Evolutionary conservation across 331 rosid species (phyloP).

Genomic region (Quercus lobata): DNA sequence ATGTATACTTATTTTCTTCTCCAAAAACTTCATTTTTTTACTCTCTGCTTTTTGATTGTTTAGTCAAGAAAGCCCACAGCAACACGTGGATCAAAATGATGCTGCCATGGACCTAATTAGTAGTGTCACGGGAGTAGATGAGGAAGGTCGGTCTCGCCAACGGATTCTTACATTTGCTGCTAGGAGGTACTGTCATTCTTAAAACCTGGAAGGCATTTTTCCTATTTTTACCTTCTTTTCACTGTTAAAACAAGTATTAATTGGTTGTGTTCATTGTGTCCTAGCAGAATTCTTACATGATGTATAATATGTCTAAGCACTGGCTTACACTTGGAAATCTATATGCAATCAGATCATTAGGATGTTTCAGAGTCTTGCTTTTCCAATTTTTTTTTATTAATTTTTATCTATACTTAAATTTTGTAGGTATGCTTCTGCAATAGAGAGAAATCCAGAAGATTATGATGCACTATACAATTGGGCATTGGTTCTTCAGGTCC

Average conservation of each 20-base stretch:
- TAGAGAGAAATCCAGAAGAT: constrained; percentile 89
- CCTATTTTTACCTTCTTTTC: neutral
- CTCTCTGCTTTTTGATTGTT: constrained; percentile 15
- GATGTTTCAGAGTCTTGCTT: neutral
- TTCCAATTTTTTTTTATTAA: neutral
- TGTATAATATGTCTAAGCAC: neutral
- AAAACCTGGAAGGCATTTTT: neutral
- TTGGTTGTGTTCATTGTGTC: neutral
- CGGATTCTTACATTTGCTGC: constrained; percentile 98
- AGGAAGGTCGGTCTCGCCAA: constrained; percentile 95
- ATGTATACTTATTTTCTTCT: neutral
- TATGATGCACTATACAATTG: constrained; percentile 96
- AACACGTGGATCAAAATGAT: constrained; percentile 54
- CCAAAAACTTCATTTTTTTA: neutral
- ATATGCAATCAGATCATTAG: neutral
- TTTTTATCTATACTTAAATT: constrained; percentile 7
- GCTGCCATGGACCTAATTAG: constrained; percentile 94
- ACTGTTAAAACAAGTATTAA: neutral
- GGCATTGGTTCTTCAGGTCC: constrained; percentile 98
- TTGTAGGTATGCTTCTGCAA: constrained; percentile 89
- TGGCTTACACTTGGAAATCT: neutral
- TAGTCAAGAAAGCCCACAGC: constrained; percentile 67
- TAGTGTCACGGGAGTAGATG: constrained; percentile 82
- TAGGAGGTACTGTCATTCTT: constrained; percentile 51
- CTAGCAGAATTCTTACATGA: neutral